Evolutionary conservation across 352 stramenopile genomes (phyloP), one percentile per base, ranked within the genome.

Genomic region (Globisporangium camurandrum): DNA sequence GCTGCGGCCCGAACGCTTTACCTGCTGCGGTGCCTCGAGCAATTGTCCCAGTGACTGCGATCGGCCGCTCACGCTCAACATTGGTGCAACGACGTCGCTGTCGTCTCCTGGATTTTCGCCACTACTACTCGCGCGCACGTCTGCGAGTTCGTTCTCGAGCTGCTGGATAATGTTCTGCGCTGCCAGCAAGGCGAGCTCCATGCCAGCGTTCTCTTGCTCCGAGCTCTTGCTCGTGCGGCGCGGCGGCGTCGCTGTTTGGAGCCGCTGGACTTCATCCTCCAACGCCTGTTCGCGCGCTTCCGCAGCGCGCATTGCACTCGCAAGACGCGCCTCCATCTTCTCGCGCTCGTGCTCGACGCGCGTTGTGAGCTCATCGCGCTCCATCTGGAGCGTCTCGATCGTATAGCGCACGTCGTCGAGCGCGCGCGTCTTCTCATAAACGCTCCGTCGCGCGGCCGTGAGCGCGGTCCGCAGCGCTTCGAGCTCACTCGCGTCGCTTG

Each of bases 21-120:
- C 67, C 72, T 87, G 36, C 36, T 17, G 19, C 33, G 33, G 69
- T 28, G 86, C 47, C 54, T 71, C 66, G 47, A 86, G 67, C 17
- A 71, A 84, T 46, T 77, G 69, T 30, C 83, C 60, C 36, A 89
- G n/a, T n/a, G n/a, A n/a, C n/a, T n/a, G n/a, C n/a, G n/a, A n/a
- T n/a, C n/a, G n/a, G 63, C 34, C 86, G 66, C 38, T 64, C 63
- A 30, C 86, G 86, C 45, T 86, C 73, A 23, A 56, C 66, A 89
- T 42, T 33, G 73, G 69, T 33, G 53, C 63, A 30, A 82, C 61
- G 10, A 89, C 45, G 26, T 83, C 40, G 23, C 66, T 76, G 44
- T 82, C 64, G 11, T 83, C 59, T 45, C 73, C 54, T 47, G 63
- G 34, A 34, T 60, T 48, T 4, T 36, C 52, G 40, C 57, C 45